Conservation (phyloP, 164 flowering plant species). For the Litsea cubeba region DNA sequence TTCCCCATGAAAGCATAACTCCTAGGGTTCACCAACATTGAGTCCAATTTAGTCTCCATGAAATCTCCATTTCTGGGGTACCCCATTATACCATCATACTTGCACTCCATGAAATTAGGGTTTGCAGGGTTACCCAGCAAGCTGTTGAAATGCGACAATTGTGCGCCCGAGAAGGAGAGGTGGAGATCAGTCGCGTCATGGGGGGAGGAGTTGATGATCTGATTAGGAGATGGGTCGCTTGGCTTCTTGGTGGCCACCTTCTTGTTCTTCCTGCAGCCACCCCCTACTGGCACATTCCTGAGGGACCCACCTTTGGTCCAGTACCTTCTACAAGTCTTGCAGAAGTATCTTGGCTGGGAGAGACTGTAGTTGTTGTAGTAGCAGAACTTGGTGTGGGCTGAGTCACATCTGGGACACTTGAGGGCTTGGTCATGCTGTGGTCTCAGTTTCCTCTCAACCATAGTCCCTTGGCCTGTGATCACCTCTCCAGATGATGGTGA, state of each 20-base stretch:
- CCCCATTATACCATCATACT: slow-evolving; percentile 23
- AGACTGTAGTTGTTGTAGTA: slow-evolving; percentile 90
- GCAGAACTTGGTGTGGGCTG: slow-evolving; percentile 77
- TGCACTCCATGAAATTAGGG: slow-evolving; percentile 13
- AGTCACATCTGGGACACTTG: slow-evolving; percentile 77
- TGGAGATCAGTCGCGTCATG: slow-evolving; percentile 38
- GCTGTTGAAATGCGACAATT: slow-evolving; percentile 31
- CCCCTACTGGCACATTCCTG: slow-evolving; percentile 81
- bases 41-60: slow-evolving; percentile 13
- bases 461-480: slow-evolving; percentile 44
- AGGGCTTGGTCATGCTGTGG: slow-evolving; percentile 71
- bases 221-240: slow-evolving; percentile 19
- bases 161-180: slow-evolving; percentile 44
- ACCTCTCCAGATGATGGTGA: slow-evolving; percentile 45
- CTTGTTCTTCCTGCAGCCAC: slow-evolving; percentile 73
- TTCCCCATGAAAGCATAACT: slow-evolving; percentile 40
- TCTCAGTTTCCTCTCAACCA: slow-evolving; percentile 52
- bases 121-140: slow-evolving; percentile 20
- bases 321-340: slow-evolving; percentile 79
- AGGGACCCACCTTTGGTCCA: slow-evolving; percentile 87
- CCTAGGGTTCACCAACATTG: slow-evolving; percentile 28
- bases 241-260: slow-evolving; percentile 36
- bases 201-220: slow-evolving; percentile 12
- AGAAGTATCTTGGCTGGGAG: slow-evolving; percentile 79
- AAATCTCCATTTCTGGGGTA: slow-evolving; percentile 37